Evolutionary conservation across 2,329 filamentous ascomycete species (phyloP).

Genomic region (Acrodontium crateriforme): DNA sequence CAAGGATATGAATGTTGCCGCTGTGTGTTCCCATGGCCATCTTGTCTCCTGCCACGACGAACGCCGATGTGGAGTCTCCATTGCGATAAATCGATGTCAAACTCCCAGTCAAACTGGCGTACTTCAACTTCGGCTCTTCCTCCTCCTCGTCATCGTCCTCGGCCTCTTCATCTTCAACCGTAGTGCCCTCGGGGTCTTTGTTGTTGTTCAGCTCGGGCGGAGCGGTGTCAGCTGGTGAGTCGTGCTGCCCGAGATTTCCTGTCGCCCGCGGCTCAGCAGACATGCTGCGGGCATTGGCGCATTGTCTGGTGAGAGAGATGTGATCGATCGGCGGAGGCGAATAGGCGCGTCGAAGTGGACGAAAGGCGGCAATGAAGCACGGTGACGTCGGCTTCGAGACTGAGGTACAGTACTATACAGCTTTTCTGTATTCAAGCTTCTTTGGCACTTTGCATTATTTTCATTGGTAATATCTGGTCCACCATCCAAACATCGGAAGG

Average conservation of each 20-base stretch:
- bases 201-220: constrained; percentile 3
- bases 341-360: background rate
- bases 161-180: constrained; percentile 34
- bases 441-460: no score
- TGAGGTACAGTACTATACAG: no score
- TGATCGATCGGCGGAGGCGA: background rate
- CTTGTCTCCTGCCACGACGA: constrained; percentile 86
- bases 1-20: constrained; percentile 84
- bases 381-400: constrained; percentile 1
- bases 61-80: constrained; percentile 85
- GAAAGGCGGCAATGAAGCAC: background rate
- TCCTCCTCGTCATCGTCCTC: constrained; percentile 75
- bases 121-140: constrained; percentile 89
- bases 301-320: background rate
- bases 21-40: constrained; percentile 97
- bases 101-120: constrained; percentile 70
- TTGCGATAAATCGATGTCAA: constrained; percentile 76
- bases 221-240: background rate
- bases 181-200: constrained; percentile 14
- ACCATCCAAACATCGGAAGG: no score
- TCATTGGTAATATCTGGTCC: no score
- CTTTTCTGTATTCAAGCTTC: no score
- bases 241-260: constrained; percentile 7
- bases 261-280: constrained; percentile 20
- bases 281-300: constrained; percentile 24